phyloP scores from a whole-genome alignment of 345 rosid genomes.

The Aethionema arabicum region DNA sequence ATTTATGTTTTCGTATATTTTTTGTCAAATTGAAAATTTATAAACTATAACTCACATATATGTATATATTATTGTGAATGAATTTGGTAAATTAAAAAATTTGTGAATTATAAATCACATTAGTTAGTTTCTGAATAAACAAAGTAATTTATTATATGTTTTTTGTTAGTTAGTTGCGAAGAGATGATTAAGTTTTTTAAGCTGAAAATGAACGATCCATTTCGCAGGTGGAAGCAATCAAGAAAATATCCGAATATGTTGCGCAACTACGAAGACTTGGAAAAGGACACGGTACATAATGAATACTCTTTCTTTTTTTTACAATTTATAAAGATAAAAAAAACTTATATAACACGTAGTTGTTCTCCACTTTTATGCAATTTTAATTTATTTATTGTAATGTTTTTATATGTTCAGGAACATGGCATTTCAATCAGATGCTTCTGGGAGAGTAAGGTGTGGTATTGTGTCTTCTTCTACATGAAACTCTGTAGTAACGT shows the following conservation, averaged over 20 bases:
- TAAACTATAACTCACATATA: too few species aligned
- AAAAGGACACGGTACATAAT: slow-evolving; percentile 72
- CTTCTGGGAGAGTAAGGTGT: slow-evolving; percentile 55
- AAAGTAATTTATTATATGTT: background rate
- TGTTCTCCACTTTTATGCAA: background rate
- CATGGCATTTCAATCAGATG: slow-evolving; percentile 92
- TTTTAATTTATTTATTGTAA: background rate
- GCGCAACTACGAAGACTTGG: slow-evolving; percentile 67
- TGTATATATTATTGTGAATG: too few species aligned
- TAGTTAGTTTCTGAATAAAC: too few species aligned
- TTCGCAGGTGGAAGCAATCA: slow-evolving; percentile 62
- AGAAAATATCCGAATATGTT: slow-evolving; percentile 62
- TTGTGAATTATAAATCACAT: too few species aligned
- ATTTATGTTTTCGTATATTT: too few species aligned
- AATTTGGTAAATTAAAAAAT: too few species aligned
- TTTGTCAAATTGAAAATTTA: too few species aligned
- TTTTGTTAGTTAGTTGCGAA: slow-evolving; percentile 19
- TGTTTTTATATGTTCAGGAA: slow-evolving; percentile 50
- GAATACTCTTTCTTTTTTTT: background rate
- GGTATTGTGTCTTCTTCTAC: slow-evolving; percentile 1
- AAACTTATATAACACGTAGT: background rate
- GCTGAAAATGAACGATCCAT: too few species aligned
- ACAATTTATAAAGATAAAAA: background rate
- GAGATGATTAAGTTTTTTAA: slow-evolving; percentile 26
- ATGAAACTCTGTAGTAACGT: slow-evolving; percentile 6